Evolutionary conservation across 192 early-diverging fungal genomes (phyloP).

Genomic region (Chytriomyces confervae): DNA sequence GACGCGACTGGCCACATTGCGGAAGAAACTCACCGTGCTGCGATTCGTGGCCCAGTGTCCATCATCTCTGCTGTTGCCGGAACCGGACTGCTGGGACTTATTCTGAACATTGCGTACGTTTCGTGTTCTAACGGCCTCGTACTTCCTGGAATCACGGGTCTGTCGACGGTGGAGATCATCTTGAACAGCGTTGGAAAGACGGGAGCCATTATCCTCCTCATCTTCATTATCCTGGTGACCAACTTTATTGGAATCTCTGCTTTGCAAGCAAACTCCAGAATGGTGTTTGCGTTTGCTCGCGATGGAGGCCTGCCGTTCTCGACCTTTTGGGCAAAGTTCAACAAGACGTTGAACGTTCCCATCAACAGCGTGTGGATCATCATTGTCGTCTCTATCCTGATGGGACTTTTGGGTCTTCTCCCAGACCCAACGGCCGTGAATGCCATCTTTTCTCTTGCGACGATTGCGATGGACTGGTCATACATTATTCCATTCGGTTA

Average conservation of each 20-base stretch:
- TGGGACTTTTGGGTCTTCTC: conserved; percentile 23
- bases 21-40: conserved; percentile 48
- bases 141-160: conserved; percentile 21
- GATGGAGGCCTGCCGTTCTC: conserved; percentile 56
- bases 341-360: conserved; percentile 50
- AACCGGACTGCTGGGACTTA: conserved; percentile 38
- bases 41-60: conserved; percentile 40
- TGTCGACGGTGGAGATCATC: conserved; percentile 48
- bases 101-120: conserved; percentile 48
- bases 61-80: conserved; percentile 42
- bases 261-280: conserved; percentile 53
- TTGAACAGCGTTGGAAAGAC: conserved; percentile 37
- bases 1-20: conserved; percentile 51
- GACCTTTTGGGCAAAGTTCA: conserved; percentile 41
- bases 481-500: conserved; percentile 23
- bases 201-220: conserved; percentile 45
- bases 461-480: conserved; percentile 38
- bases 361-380: conserved; percentile 53
- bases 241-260: conserved; percentile 49
- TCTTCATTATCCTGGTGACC: conserved; percentile 47
- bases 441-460: conserved; percentile 50
- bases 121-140: conserved; percentile 31
- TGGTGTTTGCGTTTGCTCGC: conserved; percentile 61
- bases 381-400: conserved; percentile 41
- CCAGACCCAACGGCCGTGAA: conserved; percentile 35